Conservation (phyloP, 139 green algal genomes). For the Ulvella scutata region DNA sequence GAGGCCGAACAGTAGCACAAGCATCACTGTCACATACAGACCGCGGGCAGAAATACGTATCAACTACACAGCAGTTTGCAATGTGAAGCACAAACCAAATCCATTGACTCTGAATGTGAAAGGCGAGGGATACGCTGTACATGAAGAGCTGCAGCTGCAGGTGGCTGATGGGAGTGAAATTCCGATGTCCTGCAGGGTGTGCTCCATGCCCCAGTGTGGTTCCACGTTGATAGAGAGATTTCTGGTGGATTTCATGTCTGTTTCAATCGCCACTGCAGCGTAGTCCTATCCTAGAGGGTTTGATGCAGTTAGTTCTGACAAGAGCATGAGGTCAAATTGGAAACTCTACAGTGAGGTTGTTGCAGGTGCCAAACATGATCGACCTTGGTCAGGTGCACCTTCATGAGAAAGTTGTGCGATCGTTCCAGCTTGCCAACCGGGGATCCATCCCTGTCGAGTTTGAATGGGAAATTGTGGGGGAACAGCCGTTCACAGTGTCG, state of each 20-base stretch:
- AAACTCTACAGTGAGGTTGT: no score
- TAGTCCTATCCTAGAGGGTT: no score
- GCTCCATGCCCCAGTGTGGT: no score
- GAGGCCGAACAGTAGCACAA: constrained; percentile 21
- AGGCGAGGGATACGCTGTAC: constrained; percentile 59
- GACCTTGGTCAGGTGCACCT: constrained; percentile 54
- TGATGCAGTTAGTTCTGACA: no score
- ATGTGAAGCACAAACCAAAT: constrained; percentile 49
- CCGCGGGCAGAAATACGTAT: constrained; percentile 28
- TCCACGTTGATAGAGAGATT: no score
- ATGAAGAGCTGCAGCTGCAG: constrained; percentile 43
- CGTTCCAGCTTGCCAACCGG: not conserved
- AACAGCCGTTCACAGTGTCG: constrained; percentile 40
- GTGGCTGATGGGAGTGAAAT: constrained; percentile 22
- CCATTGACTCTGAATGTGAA: constrained; percentile 58
- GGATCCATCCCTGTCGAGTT: no score
- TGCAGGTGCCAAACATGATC: constrained; percentile 36
- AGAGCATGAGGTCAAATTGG: no score
- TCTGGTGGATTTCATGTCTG: no score
- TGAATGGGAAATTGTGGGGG: no score
- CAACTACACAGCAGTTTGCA: constrained; percentile 60
- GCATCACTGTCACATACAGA: constrained; percentile 32
- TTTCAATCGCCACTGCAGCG: no score
- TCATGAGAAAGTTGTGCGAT: not conserved
- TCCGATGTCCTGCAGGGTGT: constrained; percentile 18